Evolutionary conservation across 2,329 filamentous ascomycete species (phyloP), one percentile per base, ranked within the genome.

Genomic region (Beauveria caledonica): DNA sequence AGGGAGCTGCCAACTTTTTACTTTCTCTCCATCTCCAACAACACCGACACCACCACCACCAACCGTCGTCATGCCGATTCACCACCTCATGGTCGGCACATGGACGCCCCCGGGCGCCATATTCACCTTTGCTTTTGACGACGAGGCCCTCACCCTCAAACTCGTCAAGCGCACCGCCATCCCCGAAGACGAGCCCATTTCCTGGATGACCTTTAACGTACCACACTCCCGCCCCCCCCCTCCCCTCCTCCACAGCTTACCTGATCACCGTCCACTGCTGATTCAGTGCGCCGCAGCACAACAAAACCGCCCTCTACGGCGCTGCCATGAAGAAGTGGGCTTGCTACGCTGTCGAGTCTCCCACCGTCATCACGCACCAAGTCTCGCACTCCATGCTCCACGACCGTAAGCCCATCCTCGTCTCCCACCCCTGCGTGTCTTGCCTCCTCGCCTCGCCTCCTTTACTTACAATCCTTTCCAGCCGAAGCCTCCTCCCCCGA

Each of bases 241-340:
- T 23, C 39, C 8, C 11, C n/a, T 23, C 27, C n/a, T 21, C n/a
- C n/a, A 50, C 48, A 46, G 17, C 49, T 23, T 25, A 46, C 27
- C 46, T 13, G 49, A 6, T 3, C 17, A 11, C 33, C 33, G 33
- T 36, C 11, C 33, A 6, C 33, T 36, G 33, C 11, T 36, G 6
- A 36, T 13, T 5, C 33, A 15, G 15, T 23, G 17, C 7, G 19
- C 25, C 60, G 58, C 69, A 93, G 87, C 90, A 95, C 74, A 78
- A 82, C 63, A 89, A 87, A 69, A 93, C 91, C 74, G 88, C 89
- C 71, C 87, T 96, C 63, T 96, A 96, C 73, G 91, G 91, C 68
- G 87, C 91, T 3, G 89, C 90, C 63, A 94, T 94, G 90, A 96
- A 96, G 80, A 93, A 92, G 72, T 96, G 90, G 90, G 87, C 87